A percentile compares a stretch with the other conserved stretches of the same genome.
Evolutionary conservation across 768 basidiomycete genomes (phyloP).

Genomic region (Bullera alba): DNA sequence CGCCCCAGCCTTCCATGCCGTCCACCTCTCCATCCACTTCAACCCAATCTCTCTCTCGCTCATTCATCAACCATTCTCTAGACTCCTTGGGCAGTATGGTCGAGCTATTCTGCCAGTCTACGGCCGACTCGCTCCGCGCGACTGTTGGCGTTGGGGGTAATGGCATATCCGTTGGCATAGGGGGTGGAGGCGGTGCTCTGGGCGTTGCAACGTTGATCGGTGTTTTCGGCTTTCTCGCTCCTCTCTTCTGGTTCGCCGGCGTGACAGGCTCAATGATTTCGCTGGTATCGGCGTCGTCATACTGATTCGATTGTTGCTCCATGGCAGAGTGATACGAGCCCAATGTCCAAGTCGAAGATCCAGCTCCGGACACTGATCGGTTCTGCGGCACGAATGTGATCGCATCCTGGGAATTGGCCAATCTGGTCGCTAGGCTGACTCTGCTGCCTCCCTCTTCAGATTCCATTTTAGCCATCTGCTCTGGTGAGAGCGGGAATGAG

Average conservation of each 20-base stretch:
- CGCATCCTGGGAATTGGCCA: not conserved
- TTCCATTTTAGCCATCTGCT: constrained; percentile 5
- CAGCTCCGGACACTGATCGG: not conserved
- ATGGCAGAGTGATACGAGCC: constrained; percentile 21
- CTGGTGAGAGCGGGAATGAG: constrained; percentile 23
- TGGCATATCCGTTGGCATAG: constrained; percentile 30
- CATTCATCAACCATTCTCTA: constrained; percentile 29
- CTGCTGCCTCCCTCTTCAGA: not conserved
- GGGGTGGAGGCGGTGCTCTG: constrained; percentile 35
- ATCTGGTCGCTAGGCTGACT: constrained; percentile 8
- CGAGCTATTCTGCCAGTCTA: constrained; percentile 7
- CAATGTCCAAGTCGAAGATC: constrained; percentile 24
- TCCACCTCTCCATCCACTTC: constrained; percentile 20
- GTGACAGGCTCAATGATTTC: not conserved
- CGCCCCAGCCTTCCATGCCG: constrained; percentile 26
- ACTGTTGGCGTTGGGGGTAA: constrained; percentile 33
- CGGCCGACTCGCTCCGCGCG: constrained; percentile 14
- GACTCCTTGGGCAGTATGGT: constrained; percentile 13
- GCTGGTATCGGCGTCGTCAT: no score
- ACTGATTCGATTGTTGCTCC: not conserved
- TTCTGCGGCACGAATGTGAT: constrained; percentile 12
- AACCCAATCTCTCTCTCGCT: constrained; percentile 25
- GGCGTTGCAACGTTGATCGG: constrained; percentile 1
- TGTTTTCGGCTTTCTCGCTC: no score
- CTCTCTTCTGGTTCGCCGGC: no score